Base-by-base conservation (phyloP, 345 rosid species). In the Lepidium sativum region DNA sequence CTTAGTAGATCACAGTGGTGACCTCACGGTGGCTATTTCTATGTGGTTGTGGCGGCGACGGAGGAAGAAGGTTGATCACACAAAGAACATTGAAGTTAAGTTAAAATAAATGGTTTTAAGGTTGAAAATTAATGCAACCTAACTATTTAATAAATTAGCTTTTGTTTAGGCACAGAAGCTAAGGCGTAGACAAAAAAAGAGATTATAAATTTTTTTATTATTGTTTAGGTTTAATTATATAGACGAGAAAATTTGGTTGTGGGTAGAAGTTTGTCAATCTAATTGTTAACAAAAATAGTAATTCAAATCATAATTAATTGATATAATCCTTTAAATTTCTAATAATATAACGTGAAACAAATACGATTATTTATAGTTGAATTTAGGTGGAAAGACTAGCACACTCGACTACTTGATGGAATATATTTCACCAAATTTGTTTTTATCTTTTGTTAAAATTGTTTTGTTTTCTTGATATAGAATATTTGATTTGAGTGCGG, bases 121-220 rank as follows among this genome's bases (percentile, higher is more conserved):
- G 52, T 32, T 18, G 45, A 9, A 23, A 48, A 11, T 10, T 58
- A 49, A 59, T 58, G 53, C 3, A 35, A 45, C 31, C 45, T 51
- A 69, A 60, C 54, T 32, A 60, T 60, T 40, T 48, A 68, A 18
- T 18, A 39, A 27, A 18, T 4, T 51, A 37, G 29, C 31, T 14
- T 47, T 40, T 70, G 59, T 48, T 38, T 39, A 40, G 44, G 65
- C 38, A 69, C 39, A 63, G 53, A 56, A 56, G 37, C 6, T 59
- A 40, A 40, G 41, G 49, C 49, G 33, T 52, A 25, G 42, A 66
- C 45, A 51, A 13, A 50, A 6, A 50, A 41, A 3, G 39, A 64
- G 54, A 11, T 32, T 56, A 47, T 29, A 27, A 27, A 27, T 27
- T 27, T 27, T 27, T 27, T 27, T 6, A 23, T 23, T 23, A 3